Evolutionary conservation across 2,329 filamentous ascomycete species (phyloP).

Genomic region (Pestalotiopsis sp.): DNA sequence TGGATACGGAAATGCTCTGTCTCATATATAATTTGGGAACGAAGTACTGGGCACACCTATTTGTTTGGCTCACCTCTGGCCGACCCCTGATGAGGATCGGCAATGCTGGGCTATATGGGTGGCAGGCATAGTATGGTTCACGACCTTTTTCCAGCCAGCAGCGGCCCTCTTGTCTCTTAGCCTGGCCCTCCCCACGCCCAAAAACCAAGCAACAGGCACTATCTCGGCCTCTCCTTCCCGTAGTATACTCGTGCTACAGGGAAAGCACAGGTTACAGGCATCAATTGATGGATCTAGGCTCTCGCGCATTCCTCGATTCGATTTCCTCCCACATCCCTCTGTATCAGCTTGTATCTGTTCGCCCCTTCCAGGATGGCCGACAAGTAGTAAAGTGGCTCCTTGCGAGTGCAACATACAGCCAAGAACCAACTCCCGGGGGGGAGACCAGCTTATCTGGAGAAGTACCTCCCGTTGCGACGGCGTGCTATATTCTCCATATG

Average conservation of each 20-base stretch:
- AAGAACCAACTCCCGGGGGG: too few species aligned
- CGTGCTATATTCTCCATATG: neutral
- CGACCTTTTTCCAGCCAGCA: neutral
- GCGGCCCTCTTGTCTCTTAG: neutral
- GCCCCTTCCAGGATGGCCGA: too few species aligned
- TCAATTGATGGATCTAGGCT: too few species aligned
- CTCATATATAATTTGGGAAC: neutral
- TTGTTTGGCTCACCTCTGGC: neutral
- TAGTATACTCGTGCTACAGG: neutral
- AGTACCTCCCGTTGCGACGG: too few species aligned
- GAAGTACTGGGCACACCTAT: neutral
- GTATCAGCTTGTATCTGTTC: too few species aligned
- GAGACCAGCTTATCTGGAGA: too few species aligned
- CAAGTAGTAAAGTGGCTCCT: too few species aligned
- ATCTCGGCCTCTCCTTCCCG: conserved; percentile 9
- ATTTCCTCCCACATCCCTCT: too few species aligned
- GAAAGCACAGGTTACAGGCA: too few species aligned
- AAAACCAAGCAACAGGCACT: neutral
- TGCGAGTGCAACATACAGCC: too few species aligned
- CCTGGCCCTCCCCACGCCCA: neutral
- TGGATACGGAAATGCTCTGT: neutral
- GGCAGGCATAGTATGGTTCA: conserved; percentile 1
- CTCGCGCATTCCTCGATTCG: too few species aligned
- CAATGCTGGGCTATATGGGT: neutral
- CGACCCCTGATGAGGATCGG: conserved; percentile 3